Evolutionary conservation across 148 eudicot genomes (phyloP), one percentile per base, ranked within the genome.

Genomic region (Chenopodium berlandieri): DNA sequence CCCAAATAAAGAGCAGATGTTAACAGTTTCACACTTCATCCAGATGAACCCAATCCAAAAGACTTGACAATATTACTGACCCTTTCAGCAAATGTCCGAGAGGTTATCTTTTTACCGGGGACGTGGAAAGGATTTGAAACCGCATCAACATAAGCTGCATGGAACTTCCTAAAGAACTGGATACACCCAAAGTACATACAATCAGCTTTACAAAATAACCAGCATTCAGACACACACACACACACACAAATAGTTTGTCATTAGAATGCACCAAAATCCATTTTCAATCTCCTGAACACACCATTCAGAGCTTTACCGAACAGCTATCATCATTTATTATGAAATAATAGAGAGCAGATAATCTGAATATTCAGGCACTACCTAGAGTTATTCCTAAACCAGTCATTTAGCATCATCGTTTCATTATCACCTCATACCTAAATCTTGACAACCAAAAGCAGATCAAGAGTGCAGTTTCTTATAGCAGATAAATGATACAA

Each of bases 91-190:
- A 97, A 97, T 12, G 86, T 90, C 78, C 75, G 91, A 73, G 98
- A 97, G 52, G 97, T 97, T 81, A 97, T 97, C 93, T 97, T 97
- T 84, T 97, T 97, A 31, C 99, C 99, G 4, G 97, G 99, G 74
- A 94, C 92, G 70, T 97, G 98, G 85, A 97, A 97, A 82, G 99
- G 99, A 83, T 97, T 97, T 69, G 99, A 94, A 66, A 97, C 98
- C 60, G 99, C 99, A 86, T 97, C 98, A 48, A 92, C 97, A 80
- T 94, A 97, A 50, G 94, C 97, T 60, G 94, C 88, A 73, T 97
- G 99, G 85, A 96, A 96, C 85, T 88, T 94, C 85, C 98, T 90
- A 84, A 92, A 96, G 84, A 96, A 96, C 99, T 96, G 83, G 32
- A 37, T 14, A 27, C 40, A 44, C 27, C 66, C 78, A 73, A 76